Percentiles rank a stretch among this genome's conserved stretches.
Conservation (phyloP, 1,284 basidiomycete genomes). For the Hortiboletus rubellus region DNA sequence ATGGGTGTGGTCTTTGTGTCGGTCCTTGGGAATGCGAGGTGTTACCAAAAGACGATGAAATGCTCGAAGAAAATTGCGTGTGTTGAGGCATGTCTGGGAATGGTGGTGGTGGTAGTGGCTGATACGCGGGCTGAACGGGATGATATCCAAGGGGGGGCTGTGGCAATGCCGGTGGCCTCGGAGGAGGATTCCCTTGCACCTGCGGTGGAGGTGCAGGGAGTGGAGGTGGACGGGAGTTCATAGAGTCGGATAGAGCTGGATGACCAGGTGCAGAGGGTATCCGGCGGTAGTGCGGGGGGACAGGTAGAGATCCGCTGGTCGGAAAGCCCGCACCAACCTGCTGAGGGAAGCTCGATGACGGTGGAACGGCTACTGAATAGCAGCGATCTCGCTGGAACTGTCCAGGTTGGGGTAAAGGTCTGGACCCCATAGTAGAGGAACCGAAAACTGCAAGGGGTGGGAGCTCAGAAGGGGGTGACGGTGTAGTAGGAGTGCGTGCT, state of each 20-base stretch:
- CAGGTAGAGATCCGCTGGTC: conserved; percentile 25
- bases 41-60: conserved; percentile 26
- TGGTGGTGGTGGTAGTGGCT: conserved; percentile 40
- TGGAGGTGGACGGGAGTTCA: conserved; percentile 23
- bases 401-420: conserved; percentile 54
- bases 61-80: conserved; percentile 31
- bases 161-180: conserved; percentile 40
- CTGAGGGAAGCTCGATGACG: conserved; percentile 34
- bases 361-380: conserved; percentile 39
- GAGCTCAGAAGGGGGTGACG: conserved; percentile 34
- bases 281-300: conserved; percentile 25
- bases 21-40: conserved; percentile 43
- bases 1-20: conserved; percentile 41
- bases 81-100: conserved; percentile 29
- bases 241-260: conserved; percentile 23
- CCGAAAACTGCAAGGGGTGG: conserved; percentile 36
- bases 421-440: conserved; percentile 42
- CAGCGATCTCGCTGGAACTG: conserved; percentile 36
- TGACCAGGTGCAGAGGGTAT: conserved; percentile 31
- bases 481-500: conserved; percentile 31
- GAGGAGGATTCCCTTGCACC: conserved; percentile 24
- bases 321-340: conserved; percentile 22
- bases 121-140: conserved; percentile 37
- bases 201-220: conserved; percentile 33
- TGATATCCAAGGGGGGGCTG: conserved; percentile 40